Percentiles rank a stretch among this genome's conserved stretches.
These are phyloP conservation scores for Coemansia sp. DNA, from an alignment of 192 early-diverging fungal genomes.

Conservation along the genomic window DNA sequence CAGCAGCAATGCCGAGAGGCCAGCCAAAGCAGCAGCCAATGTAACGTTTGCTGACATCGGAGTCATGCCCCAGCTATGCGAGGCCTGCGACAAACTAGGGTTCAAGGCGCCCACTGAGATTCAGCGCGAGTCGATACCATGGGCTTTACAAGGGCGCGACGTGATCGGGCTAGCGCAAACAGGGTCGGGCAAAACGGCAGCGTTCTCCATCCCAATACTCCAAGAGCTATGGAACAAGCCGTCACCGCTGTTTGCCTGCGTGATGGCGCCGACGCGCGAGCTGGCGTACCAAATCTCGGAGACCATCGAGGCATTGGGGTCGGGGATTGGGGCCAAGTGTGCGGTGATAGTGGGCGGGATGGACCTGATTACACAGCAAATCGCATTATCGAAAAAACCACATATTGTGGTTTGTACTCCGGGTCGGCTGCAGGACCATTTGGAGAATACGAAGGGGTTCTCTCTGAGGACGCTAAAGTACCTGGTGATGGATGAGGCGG, in stretches of 20 bases:
- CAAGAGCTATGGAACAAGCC: conserved; percentile 86
- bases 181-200: conserved; percentile 86
- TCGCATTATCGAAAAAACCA: conserved; percentile 91
- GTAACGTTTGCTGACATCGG: conserved; percentile 57
- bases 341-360: conserved; percentile 93
- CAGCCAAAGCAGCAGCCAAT: neutral
- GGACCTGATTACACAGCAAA: conserved; percentile 95
- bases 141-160: conserved; percentile 86
- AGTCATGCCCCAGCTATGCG: conserved; percentile 81
- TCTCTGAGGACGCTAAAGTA: conserved; percentile 87
- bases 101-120: conserved; percentile 91
- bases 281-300: conserved; percentile 94
- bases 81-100: conserved; percentile 84
- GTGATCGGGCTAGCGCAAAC: conserved; percentile 99
- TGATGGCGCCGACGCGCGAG: conserved; percentile 97
- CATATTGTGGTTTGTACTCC: conserved; percentile 96
- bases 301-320: conserved; percentile 86
- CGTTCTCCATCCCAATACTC: conserved; percentile 82
- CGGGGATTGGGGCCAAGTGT: conserved; percentile 87
- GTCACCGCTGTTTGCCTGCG: conserved; percentile 87
- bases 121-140: conserved; percentile 87
- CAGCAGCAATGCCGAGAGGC: neutral
- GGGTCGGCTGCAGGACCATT: conserved; percentile 90
- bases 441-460: conserved; percentile 99
- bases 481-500: conserved; percentile 92